Evolutionary conservation across 495 filamentous ascomycete species (phyloP).

Genomic region (Hypoxylon crocopeplum): DNA sequence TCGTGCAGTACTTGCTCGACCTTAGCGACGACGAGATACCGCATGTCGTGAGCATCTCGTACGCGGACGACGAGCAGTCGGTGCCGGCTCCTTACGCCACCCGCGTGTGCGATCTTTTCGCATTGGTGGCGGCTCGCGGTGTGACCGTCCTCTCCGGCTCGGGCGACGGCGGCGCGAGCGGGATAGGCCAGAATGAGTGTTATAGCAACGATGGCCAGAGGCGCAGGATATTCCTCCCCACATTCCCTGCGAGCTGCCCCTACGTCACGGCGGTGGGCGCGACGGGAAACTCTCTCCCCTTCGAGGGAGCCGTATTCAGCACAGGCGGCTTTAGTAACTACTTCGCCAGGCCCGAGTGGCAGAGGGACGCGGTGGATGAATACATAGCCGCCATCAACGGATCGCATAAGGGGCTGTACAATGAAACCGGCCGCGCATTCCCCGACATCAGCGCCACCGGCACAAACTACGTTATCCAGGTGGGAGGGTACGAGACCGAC

Average conservation of each 20-base stretch:
- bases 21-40: slow-evolving; percentile 70
- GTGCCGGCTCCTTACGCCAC: slow-evolving; percentile 69
- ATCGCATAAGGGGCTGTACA: slow-evolving; percentile 56
- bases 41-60: slow-evolving; percentile 75
- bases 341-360: slow-evolving; percentile 71
- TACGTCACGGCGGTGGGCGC: slow-evolving; percentile 82
- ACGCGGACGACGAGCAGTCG: slow-evolving; percentile 70
- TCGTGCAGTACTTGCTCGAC: slow-evolving; percentile 70
- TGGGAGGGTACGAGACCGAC: slow-evolving; percentile 37
- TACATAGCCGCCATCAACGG: slow-evolving; percentile 62
- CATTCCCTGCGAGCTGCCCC: slow-evolving; percentile 80
- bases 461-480: slow-evolving; percentile 46
- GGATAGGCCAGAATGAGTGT: slow-evolving; percentile 58
- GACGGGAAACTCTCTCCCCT: slow-evolving; percentile 64
- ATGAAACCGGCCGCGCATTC: slow-evolving; percentile 68
- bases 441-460: slow-evolving; percentile 68
- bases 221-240: slow-evolving; percentile 66
- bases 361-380: slow-evolving; percentile 59
- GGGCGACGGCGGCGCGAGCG: slow-evolving; percentile 74
- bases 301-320: slow-evolving; percentile 63
- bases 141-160: slow-evolving; percentile 73
- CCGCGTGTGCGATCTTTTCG: slow-evolving; percentile 74
- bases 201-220: slow-evolving; percentile 70
- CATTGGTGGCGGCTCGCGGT: slow-evolving; percentile 74
- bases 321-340: slow-evolving; percentile 75